These are phyloP conservation scores for Trichoderma sp. DNA, from an alignment of 2,329 filamentous ascomycete species.

Conservation along the genomic window DNA sequence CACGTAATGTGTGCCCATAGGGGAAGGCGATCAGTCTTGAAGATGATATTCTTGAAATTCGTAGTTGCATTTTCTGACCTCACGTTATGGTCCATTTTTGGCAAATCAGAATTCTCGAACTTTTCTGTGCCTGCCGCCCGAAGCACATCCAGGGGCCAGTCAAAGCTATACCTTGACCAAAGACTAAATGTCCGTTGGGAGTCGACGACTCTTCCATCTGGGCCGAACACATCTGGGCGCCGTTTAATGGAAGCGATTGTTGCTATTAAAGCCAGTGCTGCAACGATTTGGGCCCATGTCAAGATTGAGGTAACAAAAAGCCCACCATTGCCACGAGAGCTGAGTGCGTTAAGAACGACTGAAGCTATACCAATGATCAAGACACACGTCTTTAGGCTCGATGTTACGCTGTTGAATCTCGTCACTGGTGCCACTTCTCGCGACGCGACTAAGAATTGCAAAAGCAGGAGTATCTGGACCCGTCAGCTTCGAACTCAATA, in stretches of 20 bases:
- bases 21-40: not conserved
- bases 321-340: not conserved
- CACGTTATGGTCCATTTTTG: not conserved
- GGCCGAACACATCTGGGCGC: not conserved
- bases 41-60: conserved; percentile 9
- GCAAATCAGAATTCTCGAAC: conserved; percentile 6
- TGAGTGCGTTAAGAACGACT: not conserved
- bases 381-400: not conserved
- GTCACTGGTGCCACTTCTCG: not conserved
- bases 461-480: not conserved
- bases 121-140: conserved; percentile 4
- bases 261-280: not conserved
- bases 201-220: conserved; percentile 1
- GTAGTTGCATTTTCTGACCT: conserved; percentile 5
- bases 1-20: conserved; percentile 11
- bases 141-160: conserved; percentile 5
- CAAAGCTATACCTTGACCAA: conserved; percentile 7
- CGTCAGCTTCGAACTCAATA: not conserved
- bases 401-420: not conserved
- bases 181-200: not conserved
- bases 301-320: not conserved
- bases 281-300: not conserved
- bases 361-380: not conserved
- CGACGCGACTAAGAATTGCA: not conserved
- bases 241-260: not conserved